Conservation (phyloP, 1,139 yeast genomes). For the Nakaseomyces delphensis region DNA sequence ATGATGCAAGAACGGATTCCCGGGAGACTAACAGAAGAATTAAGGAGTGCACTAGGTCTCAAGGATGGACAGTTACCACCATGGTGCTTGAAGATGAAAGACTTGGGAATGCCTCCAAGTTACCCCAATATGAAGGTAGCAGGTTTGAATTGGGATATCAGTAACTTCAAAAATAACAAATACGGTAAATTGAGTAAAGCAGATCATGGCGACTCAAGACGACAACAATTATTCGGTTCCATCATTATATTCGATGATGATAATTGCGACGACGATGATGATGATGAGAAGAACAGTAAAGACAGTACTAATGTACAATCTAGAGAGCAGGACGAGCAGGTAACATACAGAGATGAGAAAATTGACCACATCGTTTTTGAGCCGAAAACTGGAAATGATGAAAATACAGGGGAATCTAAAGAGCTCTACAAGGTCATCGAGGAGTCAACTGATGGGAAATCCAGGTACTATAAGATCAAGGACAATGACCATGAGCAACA, state of each 20-base stretch:
- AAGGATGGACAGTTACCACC: slow-evolving; percentile 63
- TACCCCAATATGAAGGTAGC: slow-evolving; percentile 59
- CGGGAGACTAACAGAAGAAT: slow-evolving; percentile 52
- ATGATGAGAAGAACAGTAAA: slow-evolving; percentile 12
- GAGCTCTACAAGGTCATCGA: neutral
- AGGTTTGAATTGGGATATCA: slow-evolving; percentile 36
- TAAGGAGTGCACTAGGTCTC: slow-evolving; percentile 64
- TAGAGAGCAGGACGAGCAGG: neutral
- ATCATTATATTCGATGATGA: slow-evolving; percentile 18
- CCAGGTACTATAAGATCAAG: neutral
- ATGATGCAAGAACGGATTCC: slow-evolving; percentile 44
- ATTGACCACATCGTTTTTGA: neutral
- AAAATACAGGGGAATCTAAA: neutral
- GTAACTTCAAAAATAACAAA: slow-evolving; percentile 18
- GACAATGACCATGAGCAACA: neutral
- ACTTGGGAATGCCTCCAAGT: slow-evolving; percentile 78
- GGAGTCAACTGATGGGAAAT: neutral
- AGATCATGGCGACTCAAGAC: slow-evolving; percentile 7
- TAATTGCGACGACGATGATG: neutral
- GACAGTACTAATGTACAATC: too few species aligned
- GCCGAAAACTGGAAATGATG: neutral
- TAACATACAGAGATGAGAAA: neutral
- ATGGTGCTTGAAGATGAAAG: slow-evolving; percentile 68
- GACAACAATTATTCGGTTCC: slow-evolving; percentile 17
- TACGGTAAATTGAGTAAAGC: slow-evolving; percentile 32